Conservation (phyloP, 192 early-diverging fungal species). For the Linnemannia zychae region DNA sequence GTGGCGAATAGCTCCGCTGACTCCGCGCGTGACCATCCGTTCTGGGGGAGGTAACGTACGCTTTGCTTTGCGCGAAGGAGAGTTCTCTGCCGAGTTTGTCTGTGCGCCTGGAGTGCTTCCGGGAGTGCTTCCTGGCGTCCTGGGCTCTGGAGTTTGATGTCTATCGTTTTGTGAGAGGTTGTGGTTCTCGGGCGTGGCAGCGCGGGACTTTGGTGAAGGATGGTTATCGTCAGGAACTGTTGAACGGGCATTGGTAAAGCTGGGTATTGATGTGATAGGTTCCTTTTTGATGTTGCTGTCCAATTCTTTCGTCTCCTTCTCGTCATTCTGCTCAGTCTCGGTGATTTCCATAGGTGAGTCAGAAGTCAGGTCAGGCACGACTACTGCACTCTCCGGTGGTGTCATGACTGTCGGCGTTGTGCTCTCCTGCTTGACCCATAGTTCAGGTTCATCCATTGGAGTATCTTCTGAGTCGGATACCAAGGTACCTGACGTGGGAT, state of each 20-base stretch:
- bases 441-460: conserved; percentile 28
- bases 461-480: conserved; percentile 25
- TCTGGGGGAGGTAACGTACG: conserved; percentile 64
- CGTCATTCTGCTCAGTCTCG: conserved; percentile 27
- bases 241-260: background rate
- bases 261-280: conserved; percentile 42
- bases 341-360: conserved; percentile 42
- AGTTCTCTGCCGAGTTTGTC: conserved; percentile 49
- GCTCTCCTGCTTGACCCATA: conserved; percentile 37
- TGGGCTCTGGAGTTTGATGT: conserved; percentile 50
- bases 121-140: conserved; percentile 53
- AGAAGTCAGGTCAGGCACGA: conserved; percentile 43
- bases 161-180: conserved; percentile 13
- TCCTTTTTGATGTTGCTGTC: conserved; percentile 41
- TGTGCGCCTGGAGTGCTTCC: conserved; percentile 46
- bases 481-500: conserved; percentile 31
- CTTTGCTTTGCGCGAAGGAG: conserved; percentile 57
- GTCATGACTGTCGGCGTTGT: conserved; percentile 53
- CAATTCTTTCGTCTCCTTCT: conserved; percentile 16
- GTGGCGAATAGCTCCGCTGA: conserved; percentile 69
- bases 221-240: conserved; percentile 23
- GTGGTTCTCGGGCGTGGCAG: conserved; percentile 23
- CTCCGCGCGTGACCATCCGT: conserved; percentile 70
- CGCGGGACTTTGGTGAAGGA: conserved; percentile 41
- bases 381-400: conserved; percentile 46